These are phyloP conservation scores for Cenchrus americanus DNA, from an alignment of 176 grass and related monocot genomes.

Conservation along the genomic window DNA sequence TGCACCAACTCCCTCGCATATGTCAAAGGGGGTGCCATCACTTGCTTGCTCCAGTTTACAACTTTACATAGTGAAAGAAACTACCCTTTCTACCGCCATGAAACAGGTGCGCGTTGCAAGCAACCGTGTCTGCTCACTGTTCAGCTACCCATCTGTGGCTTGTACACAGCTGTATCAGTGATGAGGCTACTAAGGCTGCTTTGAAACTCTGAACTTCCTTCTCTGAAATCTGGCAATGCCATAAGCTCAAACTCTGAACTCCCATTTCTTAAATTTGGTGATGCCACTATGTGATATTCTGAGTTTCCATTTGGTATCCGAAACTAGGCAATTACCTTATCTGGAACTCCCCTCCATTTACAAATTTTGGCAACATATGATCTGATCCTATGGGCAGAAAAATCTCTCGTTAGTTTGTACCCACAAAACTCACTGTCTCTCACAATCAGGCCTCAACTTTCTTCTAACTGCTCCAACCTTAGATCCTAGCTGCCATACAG, in stretches of 20 bases:
- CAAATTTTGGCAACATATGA: neutral
- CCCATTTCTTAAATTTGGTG: neutral
- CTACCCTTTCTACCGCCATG: constrained; percentile 30
- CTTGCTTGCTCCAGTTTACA: constrained; percentile 40
- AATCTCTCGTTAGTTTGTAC: neutral
- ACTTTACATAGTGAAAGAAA: constrained; percentile 22
- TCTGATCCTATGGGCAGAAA: constrained; percentile 1
- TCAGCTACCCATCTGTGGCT: constrained; percentile 25
- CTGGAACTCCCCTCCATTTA: neutral
- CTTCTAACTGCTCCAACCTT: constrained; percentile 21
- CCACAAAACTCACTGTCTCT: constrained; percentile 19
- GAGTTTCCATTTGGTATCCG: neutral
- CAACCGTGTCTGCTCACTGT: neutral
- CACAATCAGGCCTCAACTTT: constrained; percentile 26
- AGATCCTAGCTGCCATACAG: constrained; percentile 20
- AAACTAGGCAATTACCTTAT: neutral
- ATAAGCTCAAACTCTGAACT: neutral
- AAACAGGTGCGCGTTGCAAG: constrained; percentile 18
- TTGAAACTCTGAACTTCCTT: neutral
- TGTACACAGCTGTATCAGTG: neutral
- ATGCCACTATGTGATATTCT: neutral
- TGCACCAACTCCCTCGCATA: constrained; percentile 55
- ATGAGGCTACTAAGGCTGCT: neutral
- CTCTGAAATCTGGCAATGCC: neutral
- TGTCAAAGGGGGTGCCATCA: constrained; percentile 56